Evolutionary conservation across 768 basidiomycete species (phyloP).

Genomic region (Boletus sensibilis): DNA sequence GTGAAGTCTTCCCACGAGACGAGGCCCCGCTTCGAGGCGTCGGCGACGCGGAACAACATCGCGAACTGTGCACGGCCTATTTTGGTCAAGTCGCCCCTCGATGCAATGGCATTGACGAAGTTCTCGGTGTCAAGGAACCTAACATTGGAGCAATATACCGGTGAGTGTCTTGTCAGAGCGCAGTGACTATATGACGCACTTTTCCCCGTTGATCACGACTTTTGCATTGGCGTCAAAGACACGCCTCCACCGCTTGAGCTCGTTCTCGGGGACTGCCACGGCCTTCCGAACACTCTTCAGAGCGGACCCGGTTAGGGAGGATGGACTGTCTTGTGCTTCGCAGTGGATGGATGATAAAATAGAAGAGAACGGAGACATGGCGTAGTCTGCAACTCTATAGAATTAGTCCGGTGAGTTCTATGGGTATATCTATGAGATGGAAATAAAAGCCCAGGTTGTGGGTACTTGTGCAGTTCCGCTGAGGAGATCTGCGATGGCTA

Average conservation of each 20-base stretch:
- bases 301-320: conserved; percentile 51
- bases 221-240: conserved; percentile 85
- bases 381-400: conserved; percentile 20
- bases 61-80: conserved; percentile 88
- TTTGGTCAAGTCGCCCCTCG: conserved; percentile 77
- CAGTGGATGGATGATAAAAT: conserved; percentile 53
- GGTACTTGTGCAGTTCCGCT: conserved; percentile 20
- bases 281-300: conserved; percentile 66
- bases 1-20: conserved; percentile 96
- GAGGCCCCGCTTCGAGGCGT: conserved; percentile 68
- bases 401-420: conserved; percentile 32
- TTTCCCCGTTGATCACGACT: conserved; percentile 68
- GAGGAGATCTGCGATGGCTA: conserved; percentile 4
- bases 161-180: conserved; percentile 22
- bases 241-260: conserved; percentile 85
- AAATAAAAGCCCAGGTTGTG: conserved; percentile 14
- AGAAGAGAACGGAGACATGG: conserved; percentile 41
- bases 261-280: conserved; percentile 72
- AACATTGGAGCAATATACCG: conserved; percentile 8
- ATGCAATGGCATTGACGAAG: conserved; percentile 95
- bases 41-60: conserved; percentile 87
- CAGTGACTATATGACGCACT: conserved; percentile 49
- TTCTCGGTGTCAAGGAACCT: conserved; percentile 86
- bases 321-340: conserved; percentile 43
- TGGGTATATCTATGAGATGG: conserved; percentile 35